These are phyloP conservation scores for Chrysoporthe puriensis DNA, from an alignment of 2,329 filamentous ascomycete species.

Conservation along the genomic window DNA sequence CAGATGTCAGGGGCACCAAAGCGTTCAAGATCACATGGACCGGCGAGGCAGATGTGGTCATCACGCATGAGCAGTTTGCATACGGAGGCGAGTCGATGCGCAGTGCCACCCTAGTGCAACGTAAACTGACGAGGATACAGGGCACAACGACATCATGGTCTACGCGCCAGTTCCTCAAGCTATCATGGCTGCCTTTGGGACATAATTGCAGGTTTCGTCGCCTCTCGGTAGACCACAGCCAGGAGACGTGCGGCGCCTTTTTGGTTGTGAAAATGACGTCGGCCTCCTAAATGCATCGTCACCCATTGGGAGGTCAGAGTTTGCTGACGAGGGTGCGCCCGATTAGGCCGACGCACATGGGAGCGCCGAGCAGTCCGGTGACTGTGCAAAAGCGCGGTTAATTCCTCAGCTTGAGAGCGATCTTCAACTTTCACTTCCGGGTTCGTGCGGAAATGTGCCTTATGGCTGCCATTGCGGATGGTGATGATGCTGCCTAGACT, in stretches of 20 bases:
- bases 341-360: background rate
- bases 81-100: constrained; percentile 53
- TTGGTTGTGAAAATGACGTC: background rate
- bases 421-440: background rate
- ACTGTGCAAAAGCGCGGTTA: background rate
- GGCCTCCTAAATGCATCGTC: background rate
- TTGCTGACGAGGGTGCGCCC: background rate
- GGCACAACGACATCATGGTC: constrained; percentile 71
- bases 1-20: constrained; percentile 46
- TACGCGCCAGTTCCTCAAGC: constrained; percentile 67
- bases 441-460: background rate
- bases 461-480: background rate
- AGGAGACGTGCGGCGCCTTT: background rate
- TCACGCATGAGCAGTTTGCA: constrained; percentile 58
- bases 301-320: background rate
- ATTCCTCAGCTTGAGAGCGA: background rate
- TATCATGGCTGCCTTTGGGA: constrained; percentile 47
- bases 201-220: background rate
- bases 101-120: background rate
- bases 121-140: constrained; percentile 42
- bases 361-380: background rate
- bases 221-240: background rate
- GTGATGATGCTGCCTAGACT: background rate
- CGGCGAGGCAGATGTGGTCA: constrained; percentile 48
- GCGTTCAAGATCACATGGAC: constrained; percentile 54